Base-by-base conservation (phyloP, 2,329 filamentous ascomycete genomes). In the Botrytis elliptica region DNA sequence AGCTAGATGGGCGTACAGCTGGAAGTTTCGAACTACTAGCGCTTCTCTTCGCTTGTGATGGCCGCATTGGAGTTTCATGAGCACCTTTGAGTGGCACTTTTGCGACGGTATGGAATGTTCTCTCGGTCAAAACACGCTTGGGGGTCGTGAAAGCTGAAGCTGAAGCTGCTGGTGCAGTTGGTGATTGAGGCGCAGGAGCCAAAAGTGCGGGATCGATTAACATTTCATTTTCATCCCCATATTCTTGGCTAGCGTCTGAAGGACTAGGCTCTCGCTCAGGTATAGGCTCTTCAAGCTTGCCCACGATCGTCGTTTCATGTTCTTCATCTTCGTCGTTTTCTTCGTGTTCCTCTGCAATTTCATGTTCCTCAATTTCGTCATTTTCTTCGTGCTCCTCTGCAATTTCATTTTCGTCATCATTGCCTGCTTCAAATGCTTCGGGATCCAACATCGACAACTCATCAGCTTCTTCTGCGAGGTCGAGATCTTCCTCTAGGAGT, bases 1-100 rank as follows among this genome's bases (percentile, higher is more conserved):
- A 81, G 29, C 74, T 75, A 10, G 79, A 80, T 16, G 85, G 85
- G 42, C 86, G 84, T 74, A 83, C 82, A 57, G 82, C 79, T 2
- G 86, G 83, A 29, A 86, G 81, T 60, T 76, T 75, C 4, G 73
- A 84, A 81, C 77, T 85, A 78, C 80, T 87, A 83, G 74, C 84
- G 81, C 73, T 84, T 79, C 72, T 84, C 75, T 80, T 80, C 67
- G 75, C 84, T 84, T 77, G 85, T 74, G 66, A 77, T 55, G 76
- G 74, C 63, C 76, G 76, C 72, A 79, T 77, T 22, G 86, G 85
- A 14, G 85, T 86, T 2, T 84, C 81, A 9, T 85, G 82, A 22
- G 84, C 91, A 38, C 90, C 90, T 81, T 93, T 93, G 59, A 95
- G 83, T 1, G 92, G 92, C 7, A 95, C 89, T 82, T 94, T 95